These are phyloP conservation scores for Pseudocercospora crystallina DNA, from an alignment of 2,329 filamentous ascomycete genomes.

Conservation along the genomic window DNA sequence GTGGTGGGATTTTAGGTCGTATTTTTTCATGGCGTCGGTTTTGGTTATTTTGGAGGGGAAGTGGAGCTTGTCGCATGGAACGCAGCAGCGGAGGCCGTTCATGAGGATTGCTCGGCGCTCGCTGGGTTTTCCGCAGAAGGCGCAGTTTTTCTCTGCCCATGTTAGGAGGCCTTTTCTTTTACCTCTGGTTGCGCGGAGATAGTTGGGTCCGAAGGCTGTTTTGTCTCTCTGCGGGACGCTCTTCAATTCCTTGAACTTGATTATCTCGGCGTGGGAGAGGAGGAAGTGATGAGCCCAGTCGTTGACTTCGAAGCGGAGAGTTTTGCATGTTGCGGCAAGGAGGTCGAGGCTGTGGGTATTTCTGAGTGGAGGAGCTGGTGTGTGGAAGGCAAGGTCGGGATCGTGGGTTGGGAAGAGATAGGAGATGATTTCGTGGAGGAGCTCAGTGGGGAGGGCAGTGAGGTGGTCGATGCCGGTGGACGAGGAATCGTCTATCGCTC, in stretches of 20 bases:
- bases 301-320: constrained; percentile 27
- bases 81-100: constrained; percentile 32
- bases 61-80: constrained; percentile 28
- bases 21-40: constrained; percentile 27
- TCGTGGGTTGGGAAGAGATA: constrained; percentile 29
- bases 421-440: constrained; percentile 31
- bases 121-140: constrained; percentile 34
- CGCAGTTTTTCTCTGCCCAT: constrained; percentile 29
- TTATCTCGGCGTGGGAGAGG: constrained; percentile 25
- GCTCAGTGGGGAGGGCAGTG: constrained; percentile 28
- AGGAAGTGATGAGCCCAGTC: constrained; percentile 31
- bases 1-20: constrained; percentile 25
- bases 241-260: constrained; percentile 17
- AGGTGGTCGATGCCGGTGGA: constrained; percentile 19
- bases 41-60: constrained; percentile 36
- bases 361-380: neutral
- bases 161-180: constrained; percentile 20
- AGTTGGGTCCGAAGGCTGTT: constrained; percentile 9
- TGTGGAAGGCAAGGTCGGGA: constrained; percentile 20
- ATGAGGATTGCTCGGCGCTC: constrained; percentile 29
- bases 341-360: constrained; percentile 21
- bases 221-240: neutral
- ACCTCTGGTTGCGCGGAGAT: constrained; percentile 10
- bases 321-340: constrained; percentile 26
- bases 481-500: too few species aligned